phyloP scores from a whole-genome alignment of 176 grass and related monocot genomes.

The Bolboschoenus planiculmis region DNA sequence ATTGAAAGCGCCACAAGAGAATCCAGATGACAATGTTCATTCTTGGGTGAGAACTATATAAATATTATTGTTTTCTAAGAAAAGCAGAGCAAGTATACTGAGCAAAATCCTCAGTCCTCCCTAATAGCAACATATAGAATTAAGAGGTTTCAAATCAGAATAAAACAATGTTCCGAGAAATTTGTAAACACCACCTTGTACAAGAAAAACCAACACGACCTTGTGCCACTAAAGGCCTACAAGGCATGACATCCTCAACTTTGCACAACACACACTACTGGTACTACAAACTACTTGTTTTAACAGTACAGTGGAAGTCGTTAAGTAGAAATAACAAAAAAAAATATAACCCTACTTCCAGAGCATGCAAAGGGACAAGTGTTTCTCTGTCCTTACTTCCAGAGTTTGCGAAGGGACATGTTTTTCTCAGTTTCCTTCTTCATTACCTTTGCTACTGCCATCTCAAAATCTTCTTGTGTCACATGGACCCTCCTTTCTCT shows the following conservation, averaged over 20 bases:
- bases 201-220: background rate
- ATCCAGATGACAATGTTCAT: background rate
- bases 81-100: background rate
- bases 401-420: slow-evolving; percentile 89
- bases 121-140: background rate
- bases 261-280: background rate
- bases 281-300: background rate
- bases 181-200: slow-evolving; percentile 12
- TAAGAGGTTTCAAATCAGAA: background rate
- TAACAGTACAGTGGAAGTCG: slow-evolving; percentile 15
- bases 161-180: background rate
- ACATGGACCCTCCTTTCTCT: slow-evolving; percentile 90
- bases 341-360: slow-evolving; percentile 47
- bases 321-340: background rate
- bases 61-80: background rate
- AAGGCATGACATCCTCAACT: slow-evolving; percentile 4
- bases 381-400: slow-evolving; percentile 88
- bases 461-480: slow-evolving; percentile 89
- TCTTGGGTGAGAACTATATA: background rate
- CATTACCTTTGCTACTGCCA: slow-evolving; percentile 94
- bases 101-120: background rate
- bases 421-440: slow-evolving; percentile 97
- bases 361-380: slow-evolving; percentile 79
- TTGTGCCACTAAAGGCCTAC: background rate
- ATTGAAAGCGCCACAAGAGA: background rate